Base-by-base conservation (phyloP, 2,329 filamentous ascomycete species). In the Aspergillus quadrilineatus region DNA sequence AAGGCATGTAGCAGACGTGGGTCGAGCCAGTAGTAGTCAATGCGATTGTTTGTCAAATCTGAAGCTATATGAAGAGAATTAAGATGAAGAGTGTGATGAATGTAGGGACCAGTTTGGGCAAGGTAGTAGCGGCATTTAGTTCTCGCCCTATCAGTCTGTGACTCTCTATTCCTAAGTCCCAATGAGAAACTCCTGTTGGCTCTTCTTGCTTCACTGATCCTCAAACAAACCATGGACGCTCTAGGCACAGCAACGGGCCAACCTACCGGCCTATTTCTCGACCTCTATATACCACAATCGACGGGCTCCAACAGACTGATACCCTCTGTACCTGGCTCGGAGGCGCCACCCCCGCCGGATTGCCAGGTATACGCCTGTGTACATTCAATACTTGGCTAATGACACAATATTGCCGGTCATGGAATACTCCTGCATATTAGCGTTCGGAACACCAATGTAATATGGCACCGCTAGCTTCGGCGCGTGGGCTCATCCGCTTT, bases 241-340 rank as follows among this genome's bases (percentile, higher is more conserved):
- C 30, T 10, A 34, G 10, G 7, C 10, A 34, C 30, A 7, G 7
- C 30, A 34, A 34, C 10, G 2, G 22, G 6, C 30, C 30, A 45
- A 6, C 47, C 34, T 17, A 37, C 39, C 34, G 47, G 32, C 15
- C 9, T 15, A 39, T 48, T 50, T 17, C 51, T 55, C 47, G 22
- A 51, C 30, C 44, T 55, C 14, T 34, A 36, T 32, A 34, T 42
- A 14, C 36, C 42, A 30, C 15, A 8, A 17, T 39, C 45, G 2
- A 17, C 22, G 1, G 22, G 2, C 22, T 22, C 26, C 39, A 36
- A 43, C 44, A 36, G 6, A 50, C 58, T 4, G 55, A 57, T 26
- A 55, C 50, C 29, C 50, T 62, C 15, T 60, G 57, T 32, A 49
- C 60, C 2, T 60, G 60, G 60, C 55, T 53, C 12, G 60, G 60